Conservation (phyloP, 352 stramenopile genomes). For the Phytophthora multivora region DNA sequence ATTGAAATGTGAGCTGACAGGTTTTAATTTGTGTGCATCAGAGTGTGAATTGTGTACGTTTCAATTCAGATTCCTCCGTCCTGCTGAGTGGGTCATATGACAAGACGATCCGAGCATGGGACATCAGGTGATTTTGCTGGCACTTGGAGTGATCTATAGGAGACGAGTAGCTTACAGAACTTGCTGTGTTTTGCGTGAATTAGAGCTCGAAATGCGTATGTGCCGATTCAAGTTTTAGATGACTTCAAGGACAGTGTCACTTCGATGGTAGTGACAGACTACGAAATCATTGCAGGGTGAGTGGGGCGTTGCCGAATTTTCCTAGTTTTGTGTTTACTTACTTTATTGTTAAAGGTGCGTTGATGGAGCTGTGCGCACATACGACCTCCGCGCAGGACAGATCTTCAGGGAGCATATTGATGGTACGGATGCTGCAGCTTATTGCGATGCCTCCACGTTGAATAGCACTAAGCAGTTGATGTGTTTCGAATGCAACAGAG, state of each 20-base stretch:
- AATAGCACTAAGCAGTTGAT: not conserved
- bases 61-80: slow-evolving; percentile 81
- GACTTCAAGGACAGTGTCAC: slow-evolving; percentile 91
- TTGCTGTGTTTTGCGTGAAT: not conserved
- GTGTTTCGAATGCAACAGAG: slow-evolving; percentile 39
- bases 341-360: slow-evolving; percentile 57
- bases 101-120: slow-evolving; percentile 83
- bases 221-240: slow-evolving; percentile 86
- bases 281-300: slow-evolving; percentile 84
- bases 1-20: not conserved
- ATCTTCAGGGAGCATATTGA: slow-evolving; percentile 79
- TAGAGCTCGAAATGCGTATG: slow-evolving; percentile 74
- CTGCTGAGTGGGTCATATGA: slow-evolving; percentile 89
- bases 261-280: slow-evolving; percentile 69
- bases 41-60: slow-evolving; percentile 87
- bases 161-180: not conserved
- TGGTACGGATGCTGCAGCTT: slow-evolving; percentile 27
- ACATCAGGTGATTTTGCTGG: slow-evolving; percentile 50
- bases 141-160: not conserved
- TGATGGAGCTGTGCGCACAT: slow-evolving; percentile 84
- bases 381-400: slow-evolving; percentile 76
- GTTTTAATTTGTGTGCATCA: slow-evolving; percentile 20
- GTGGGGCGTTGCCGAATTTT: too few species aligned
- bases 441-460: not conserved
- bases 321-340: not conserved